phyloP scores from a whole-genome alignment of 768 basidiomycete species.

The Lyophyllum shimeji region DNA sequence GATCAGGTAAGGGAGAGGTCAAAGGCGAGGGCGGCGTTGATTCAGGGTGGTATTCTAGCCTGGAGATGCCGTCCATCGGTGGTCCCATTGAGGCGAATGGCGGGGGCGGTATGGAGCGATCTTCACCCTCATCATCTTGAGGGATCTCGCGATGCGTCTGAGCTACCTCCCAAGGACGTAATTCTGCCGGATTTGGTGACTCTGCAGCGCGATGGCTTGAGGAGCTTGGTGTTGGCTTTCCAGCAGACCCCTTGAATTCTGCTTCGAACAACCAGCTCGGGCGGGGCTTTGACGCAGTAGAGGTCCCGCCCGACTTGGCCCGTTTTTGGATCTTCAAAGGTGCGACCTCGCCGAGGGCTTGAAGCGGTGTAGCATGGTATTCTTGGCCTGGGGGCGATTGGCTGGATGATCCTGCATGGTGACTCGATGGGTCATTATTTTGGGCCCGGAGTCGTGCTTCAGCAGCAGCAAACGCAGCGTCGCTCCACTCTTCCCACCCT shows the following conservation, averaged over 20 bases:
- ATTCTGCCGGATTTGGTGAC: neutral
- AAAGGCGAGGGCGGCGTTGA: constrained; percentile 22
- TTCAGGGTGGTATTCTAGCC: constrained; percentile 20
- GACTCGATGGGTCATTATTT: neutral
- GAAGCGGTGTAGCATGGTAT: constrained; percentile 3
- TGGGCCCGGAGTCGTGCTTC: constrained; percentile 10
- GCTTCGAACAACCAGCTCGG: constrained; percentile 13
- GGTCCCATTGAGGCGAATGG: constrained; percentile 36
- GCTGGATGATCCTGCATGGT: constrained; percentile 6
- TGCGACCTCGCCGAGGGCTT: constrained; percentile 18
- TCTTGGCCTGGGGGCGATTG: constrained; percentile 3
- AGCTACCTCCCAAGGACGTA: constrained; percentile 2
- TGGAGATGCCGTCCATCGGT: constrained; percentile 33
- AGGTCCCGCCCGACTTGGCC: constrained; percentile 4
- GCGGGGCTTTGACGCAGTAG: constrained; percentile 14
- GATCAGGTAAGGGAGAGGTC: constrained; percentile 16
- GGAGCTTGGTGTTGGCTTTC: neutral
- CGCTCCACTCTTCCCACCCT: constrained; percentile 53
- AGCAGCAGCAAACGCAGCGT: constrained; percentile 34
- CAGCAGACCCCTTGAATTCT: neutral
- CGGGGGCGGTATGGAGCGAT: constrained; percentile 33
- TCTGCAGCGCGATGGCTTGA: constrained; percentile 1
- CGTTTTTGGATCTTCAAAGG: constrained; percentile 39
- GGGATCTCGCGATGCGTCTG: constrained; percentile 9
- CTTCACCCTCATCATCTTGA: constrained; percentile 19